Base-by-base conservation (phyloP, 441 rosid species). In the Codiaeum variegatum region DNA sequence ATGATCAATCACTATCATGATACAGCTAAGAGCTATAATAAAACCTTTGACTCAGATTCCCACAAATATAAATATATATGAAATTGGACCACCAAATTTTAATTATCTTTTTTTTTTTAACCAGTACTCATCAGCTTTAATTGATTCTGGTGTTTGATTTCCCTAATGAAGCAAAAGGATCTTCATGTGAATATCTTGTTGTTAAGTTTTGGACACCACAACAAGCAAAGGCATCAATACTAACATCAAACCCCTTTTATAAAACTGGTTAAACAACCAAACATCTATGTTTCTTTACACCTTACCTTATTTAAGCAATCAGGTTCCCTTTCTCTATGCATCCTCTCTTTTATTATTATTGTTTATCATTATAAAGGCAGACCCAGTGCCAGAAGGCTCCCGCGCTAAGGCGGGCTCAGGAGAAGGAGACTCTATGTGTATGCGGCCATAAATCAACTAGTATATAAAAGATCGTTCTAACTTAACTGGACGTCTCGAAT, bases 111-210 rank as follows among this genome's bases (percentile, higher is more conserved):
- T 40, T 40, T 40, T 6, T 38, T 9, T 40, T n/a, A n/a, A n/a
- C 44, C 52, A 47, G n/a, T 16, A 47, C 52, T 16, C 52, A 47
- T 74, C 76, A 77, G 84, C 88, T 85, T 85, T 82, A 81, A 77
- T 77, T 77, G 83, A 81, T 77, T 21, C 77, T 67, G 62, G 60
- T 72, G 73, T 52, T 81, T 72, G 77, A 63, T 81, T 77, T 73
- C 78, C 91, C 80, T 66, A 82, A 84, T 83, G 83, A 85, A 86
- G 90, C 82, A 40, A 79, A 85, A 81, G 78, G 76, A 80, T 76
- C 78, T 73, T 78, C 65, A 36, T 24, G 61, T 70, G 71, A 69
- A 77, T 75, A 54, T 66, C 71, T 78, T 83, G 71, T 71, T 71
- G 83, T 80, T 78, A 69, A 79, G 73, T 65, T 78, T 55, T 73